phyloP scores from a whole-genome alignment of 1,139 yeast genomes.

The Scheffersomyces segobiensis region DNA sequence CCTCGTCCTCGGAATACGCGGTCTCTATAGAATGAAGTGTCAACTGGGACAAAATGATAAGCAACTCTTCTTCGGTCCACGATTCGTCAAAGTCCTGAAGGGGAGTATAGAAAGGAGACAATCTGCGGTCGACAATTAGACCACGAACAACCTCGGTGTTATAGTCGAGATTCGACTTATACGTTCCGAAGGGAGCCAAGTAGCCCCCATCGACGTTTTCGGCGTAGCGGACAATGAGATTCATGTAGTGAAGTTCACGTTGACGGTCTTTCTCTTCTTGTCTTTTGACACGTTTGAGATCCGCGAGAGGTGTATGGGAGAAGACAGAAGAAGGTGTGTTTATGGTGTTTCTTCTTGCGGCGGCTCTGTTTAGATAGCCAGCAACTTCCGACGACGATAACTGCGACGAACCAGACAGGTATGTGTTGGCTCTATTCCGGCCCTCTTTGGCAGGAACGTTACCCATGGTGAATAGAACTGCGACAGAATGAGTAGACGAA shows the following conservation, averaged over 20 bases:
- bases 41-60: constrained; percentile 54
- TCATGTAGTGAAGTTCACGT: constrained; percentile 54
- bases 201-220: constrained; percentile 79
- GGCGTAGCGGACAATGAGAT: constrained; percentile 55
- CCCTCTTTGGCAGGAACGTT: constrained; percentile 61
- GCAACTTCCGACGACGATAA: constrained; percentile 7
- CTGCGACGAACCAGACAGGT: constrained; percentile 7
- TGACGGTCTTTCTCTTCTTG: constrained; percentile 53
- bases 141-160: constrained; percentile 68
- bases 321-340: constrained; percentile 9
- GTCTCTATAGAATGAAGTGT: constrained; percentile 61
- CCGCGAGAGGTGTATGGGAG: constrained; percentile 17
- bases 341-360: constrained; percentile 20
- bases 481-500: neutral
- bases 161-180: constrained; percentile 73
- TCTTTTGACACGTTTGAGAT: constrained; percentile 26
- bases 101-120: constrained; percentile 93
- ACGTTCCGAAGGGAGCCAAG: constrained; percentile 87
- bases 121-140: constrained; percentile 56
- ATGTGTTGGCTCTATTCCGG: constrained; percentile 26
- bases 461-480: constrained; percentile 40
- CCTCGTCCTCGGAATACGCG: constrained; percentile 57
- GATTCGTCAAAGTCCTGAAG: constrained; percentile 73
- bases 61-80: constrained; percentile 74
- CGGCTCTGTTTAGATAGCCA: constrained; percentile 10